These are phyloP conservation scores for Fusarium sp. DNA, from an alignment of 2,329 filamentous ascomycete species.

Conservation along the genomic window DNA sequence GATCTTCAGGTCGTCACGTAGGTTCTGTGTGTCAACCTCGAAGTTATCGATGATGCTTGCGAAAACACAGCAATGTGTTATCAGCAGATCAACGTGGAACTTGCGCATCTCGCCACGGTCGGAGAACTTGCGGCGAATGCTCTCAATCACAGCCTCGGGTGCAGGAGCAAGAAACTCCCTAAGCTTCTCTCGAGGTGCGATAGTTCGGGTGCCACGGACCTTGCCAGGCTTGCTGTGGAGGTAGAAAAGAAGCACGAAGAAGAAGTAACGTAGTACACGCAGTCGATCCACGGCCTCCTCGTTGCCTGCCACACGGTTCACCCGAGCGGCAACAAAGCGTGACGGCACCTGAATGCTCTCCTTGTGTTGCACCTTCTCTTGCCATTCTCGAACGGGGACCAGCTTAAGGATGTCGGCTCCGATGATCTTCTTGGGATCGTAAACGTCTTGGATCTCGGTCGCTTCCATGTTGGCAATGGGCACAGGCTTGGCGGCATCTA, in stretches of 20 bases:
- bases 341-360: conserved; percentile 68
- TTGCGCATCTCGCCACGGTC: conserved; percentile 73
- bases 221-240: conserved; percentile 59
- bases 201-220: conserved; percentile 59
- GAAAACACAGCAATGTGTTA: conserved; percentile 78
- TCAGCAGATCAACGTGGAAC: conserved; percentile 77
- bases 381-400: conserved; percentile 80
- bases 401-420: conserved; percentile 74
- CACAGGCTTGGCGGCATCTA: conserved; percentile 77
- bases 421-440: conserved; percentile 74
- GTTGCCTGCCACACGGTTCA: conserved; percentile 65
- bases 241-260: conserved; percentile 67
- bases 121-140: conserved; percentile 76
- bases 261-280: conserved; percentile 70
- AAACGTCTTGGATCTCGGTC: conserved; percentile 76
- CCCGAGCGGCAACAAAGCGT: conserved; percentile 73
- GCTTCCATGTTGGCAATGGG: conserved; percentile 77
- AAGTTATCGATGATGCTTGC: conserved; percentile 79
- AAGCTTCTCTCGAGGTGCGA: conserved; percentile 73
- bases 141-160: conserved; percentile 72
- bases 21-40: conserved; percentile 75
- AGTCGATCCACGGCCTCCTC: conserved; percentile 65
- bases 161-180: conserved; percentile 66
- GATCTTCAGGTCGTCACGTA: conserved; percentile 78
- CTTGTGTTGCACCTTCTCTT: conserved; percentile 70